Base-by-base conservation (phyloP, 2,329 filamentous ascomycete genomes). In the Tolypocladium tundrense region DNA sequence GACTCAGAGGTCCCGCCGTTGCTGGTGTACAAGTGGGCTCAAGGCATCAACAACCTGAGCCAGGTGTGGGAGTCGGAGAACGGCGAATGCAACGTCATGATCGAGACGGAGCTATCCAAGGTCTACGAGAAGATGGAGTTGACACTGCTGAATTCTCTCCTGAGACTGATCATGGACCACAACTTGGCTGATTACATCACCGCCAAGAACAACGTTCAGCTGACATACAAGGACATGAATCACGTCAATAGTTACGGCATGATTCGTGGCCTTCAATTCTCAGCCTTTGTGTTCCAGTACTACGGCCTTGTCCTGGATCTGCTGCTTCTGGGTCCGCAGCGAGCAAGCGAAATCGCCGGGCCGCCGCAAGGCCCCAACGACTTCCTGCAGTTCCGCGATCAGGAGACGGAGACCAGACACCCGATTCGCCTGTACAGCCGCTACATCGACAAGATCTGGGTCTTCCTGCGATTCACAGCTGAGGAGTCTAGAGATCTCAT, bases 141-240 rank as follows among this genome's bases (percentile, higher is more conserved):
- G 61, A 99, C 94, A 0, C 79, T 99, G 58, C 83, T 99, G 65
- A 99, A 99, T 75, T 90, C 93, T 59, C 81, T 99, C 39, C 80
- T 99, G 54, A 85, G 94, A 53, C 76, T 99, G 64, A 97, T 99
- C 71, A 99, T 99, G 95, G 95, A 99, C 67, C 94, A 99, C 80
- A 99, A 99, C 72, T 76, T 99, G 76, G 94, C 94, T 6, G 95
- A 99, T 72, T 99, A 99, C 75, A 99, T 99, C 69, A 97, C 93
- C 1, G 91, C 93, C 42, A 99, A 99, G 83, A 99, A 99, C 79
- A 99, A 99, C 69, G 94, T 99, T 14, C 93, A 97, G 71, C 83
- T 99, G 62, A 97, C 95, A 61, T 99, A 99, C 80, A 99, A 99
- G 78, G 94, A 99, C 67, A 99, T 99, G 94, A 97, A 97, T 69